Percentiles rank a stretch among this genome's conserved stretches.
phyloP scores from a whole-genome alignment of 805 yeast species.

The Candida andamanensis region DNA sequence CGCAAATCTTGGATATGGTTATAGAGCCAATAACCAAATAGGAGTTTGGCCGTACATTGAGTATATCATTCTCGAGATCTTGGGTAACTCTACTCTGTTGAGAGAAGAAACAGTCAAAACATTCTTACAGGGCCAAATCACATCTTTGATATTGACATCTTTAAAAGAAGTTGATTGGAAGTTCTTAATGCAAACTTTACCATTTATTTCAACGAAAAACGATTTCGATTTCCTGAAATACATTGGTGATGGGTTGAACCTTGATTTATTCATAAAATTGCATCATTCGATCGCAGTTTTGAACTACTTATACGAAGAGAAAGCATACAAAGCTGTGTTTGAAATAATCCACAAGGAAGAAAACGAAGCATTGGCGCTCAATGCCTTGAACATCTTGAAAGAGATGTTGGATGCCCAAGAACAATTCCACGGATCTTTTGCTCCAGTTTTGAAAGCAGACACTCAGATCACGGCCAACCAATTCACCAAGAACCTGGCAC shows the following conservation, averaged over 20 bases:
- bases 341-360: slow-evolving; percentile 53
- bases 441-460: slow-evolving; percentile 31
- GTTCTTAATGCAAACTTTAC: slow-evolving; percentile 48
- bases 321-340: slow-evolving; percentile 53
- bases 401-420: slow-evolving; percentile 48
- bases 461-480: slow-evolving; percentile 8
- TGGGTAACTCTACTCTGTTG: slow-evolving; percentile 46
- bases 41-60: slow-evolving; percentile 83
- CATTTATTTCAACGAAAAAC: slow-evolving; percentile 17
- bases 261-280: slow-evolving; percentile 41
- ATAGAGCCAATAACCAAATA: slow-evolving; percentile 41
- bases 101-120: slow-evolving; percentile 26
- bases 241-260: slow-evolving; percentile 10
- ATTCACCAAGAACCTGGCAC: background rate
- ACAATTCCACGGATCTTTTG: slow-evolving; percentile 36
- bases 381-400: slow-evolving; percentile 17
- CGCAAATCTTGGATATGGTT: slow-evolving; percentile 51
- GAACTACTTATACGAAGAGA: slow-evolving; percentile 57
- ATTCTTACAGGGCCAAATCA: slow-evolving; percentile 49
- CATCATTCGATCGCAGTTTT: slow-evolving; percentile 68
- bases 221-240: slow-evolving; percentile 16
- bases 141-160: slow-evolving; percentile 45
- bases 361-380: slow-evolving; percentile 31
- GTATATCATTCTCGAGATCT: slow-evolving; percentile 61
- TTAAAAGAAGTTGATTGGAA: slow-evolving; percentile 34